Percentiles rank a stretch among this genome's conserved stretches.
phyloP scores from a whole-genome alignment of 2,329 filamentous ascomycete species.

The Colletotrichum lindemuthianum region DNA sequence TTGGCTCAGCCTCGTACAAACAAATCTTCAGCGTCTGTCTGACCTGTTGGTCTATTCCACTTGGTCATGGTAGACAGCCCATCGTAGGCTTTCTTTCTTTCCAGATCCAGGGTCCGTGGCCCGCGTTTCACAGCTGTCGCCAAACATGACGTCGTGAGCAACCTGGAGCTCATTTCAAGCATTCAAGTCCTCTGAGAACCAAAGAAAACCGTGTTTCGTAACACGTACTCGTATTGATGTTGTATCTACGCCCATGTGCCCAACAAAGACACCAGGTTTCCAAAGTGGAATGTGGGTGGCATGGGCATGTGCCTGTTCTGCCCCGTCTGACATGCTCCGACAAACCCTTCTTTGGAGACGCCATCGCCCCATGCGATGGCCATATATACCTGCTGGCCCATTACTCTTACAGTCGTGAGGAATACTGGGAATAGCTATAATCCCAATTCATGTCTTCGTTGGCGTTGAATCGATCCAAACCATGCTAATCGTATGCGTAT shows the following conservation, averaged over 20 bases:
- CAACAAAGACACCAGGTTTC: conserved; percentile 15
- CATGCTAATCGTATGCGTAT: conserved; percentile 32
- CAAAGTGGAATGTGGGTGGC: neutral
- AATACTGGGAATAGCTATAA: conserved; percentile 10
- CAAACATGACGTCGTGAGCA: neutral
- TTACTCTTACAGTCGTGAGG: conserved; percentile 33
- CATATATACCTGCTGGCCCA: conserved; percentile 28
- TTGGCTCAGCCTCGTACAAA: no score
- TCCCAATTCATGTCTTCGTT: conserved; percentile 13
- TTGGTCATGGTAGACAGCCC: no score
- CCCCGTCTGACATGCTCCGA: conserved; percentile 20
- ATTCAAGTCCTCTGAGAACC: neutral
- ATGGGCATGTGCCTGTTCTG: conserved; percentile 12
- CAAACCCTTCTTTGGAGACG: conserved; percentile 12
- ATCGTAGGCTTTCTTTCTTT: no score
- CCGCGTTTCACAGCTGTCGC: no score
- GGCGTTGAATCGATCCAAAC: conserved; percentile 33
- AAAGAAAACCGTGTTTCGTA: neutral
- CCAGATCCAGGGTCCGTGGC: no score
- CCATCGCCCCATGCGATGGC: neutral
- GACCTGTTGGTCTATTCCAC: no score
- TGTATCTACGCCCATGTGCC: conserved; percentile 18
- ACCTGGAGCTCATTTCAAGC: neutral
- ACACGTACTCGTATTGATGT: conserved; percentile 28
- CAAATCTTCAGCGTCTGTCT: no score